Evolutionary conservation across 257 asterid species (phyloP).

Genomic region (Solanum pinnatisectum): DNA sequence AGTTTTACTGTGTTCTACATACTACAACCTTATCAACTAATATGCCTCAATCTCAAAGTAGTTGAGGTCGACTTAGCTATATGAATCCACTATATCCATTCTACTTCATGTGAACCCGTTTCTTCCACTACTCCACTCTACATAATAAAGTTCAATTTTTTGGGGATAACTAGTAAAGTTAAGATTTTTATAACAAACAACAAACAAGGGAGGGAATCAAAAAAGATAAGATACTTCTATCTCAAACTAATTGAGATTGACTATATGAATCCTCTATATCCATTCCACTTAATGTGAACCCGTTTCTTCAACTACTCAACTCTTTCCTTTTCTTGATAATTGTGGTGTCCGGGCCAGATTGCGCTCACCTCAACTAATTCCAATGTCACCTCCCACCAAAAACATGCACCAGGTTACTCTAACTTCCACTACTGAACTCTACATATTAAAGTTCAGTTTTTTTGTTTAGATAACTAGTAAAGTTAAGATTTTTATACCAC

Average conservation of each 20-base stretch:
- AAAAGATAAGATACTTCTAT: not conserved
- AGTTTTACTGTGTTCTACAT: not conserved
- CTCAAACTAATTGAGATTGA: not conserved
- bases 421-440: not conserved
- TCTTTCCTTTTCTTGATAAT: not conserved
- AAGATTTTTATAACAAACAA: not conserved
- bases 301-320: not conserved
- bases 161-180: not conserved
- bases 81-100: not conserved
- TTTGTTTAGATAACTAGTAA: too few relatives aligned
- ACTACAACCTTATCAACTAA: not conserved
- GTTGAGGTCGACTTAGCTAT: not conserved
- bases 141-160: not conserved
- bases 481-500: not conserved
- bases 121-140: not conserved
- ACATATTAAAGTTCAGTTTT: not conserved
- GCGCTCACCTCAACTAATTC: not conserved
- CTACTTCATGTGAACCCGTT: not conserved
- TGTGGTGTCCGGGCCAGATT: not conserved
- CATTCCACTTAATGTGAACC: not conserved
- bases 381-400: not conserved
- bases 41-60: not conserved
- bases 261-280: not conserved
- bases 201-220: not conserved
- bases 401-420: not conserved